phyloP scores from a whole-genome alignment of 164 flowering plant species.

The Liriodendron chinense region DNA sequence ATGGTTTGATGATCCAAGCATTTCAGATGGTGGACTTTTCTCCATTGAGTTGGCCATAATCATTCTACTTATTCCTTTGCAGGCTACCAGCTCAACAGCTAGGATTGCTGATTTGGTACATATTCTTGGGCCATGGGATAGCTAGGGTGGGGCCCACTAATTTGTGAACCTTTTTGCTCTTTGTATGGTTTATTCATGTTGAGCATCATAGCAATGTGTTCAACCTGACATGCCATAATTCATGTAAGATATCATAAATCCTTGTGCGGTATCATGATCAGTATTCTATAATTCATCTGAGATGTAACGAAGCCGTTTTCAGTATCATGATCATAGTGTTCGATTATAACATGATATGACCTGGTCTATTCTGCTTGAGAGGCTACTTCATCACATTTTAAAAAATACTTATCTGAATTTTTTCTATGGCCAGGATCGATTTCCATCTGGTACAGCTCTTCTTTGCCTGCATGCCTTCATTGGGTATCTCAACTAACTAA shows the following conservation, averaged over 20 bases:
- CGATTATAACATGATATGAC: neutral
- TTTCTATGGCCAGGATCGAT: conserved; percentile 62
- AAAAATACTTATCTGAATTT: neutral
- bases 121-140: neutral
- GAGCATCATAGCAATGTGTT: neutral
- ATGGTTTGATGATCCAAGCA: neutral
- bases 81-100: neutral
- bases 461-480: conserved; percentile 86
- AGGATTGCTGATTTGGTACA: neutral
- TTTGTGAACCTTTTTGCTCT: neutral
- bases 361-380: neutral
- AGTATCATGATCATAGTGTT: neutral
- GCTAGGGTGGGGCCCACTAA: neutral
- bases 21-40: neutral
- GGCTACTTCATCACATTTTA: neutral
- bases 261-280: too few species aligned
- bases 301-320: neutral
- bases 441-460: conserved; percentile 87
- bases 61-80: neutral
- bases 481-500: conserved; percentile 48
- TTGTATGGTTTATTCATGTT: neutral
- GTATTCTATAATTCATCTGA: too few species aligned
- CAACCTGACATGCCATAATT: neutral
- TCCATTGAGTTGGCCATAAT: neutral
- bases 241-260: too few species aligned